Conservation (phyloP, 805 yeast genomes). For the Candida bentonensis region DNA sequence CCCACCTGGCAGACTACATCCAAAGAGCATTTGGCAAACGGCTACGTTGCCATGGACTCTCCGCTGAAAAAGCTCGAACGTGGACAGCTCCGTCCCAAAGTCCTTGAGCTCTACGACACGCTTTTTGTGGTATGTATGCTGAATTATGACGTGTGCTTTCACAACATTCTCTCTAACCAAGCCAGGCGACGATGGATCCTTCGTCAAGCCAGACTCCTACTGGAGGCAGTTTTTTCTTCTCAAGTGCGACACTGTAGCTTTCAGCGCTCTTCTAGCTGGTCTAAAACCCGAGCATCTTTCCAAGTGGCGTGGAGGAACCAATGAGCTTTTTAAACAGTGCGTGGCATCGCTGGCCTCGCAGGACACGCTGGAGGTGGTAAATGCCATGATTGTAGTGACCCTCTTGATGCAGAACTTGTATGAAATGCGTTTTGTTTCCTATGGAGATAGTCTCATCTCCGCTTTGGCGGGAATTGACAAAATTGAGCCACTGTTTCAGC, state of each 20-base stretch:
- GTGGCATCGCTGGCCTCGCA: constrained; percentile 2
- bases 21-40: too few species aligned
- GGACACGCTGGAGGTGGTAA: constrained; percentile 9
- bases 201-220: constrained; percentile 9
- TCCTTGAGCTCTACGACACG: constrained; percentile 19
- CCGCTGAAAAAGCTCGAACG: constrained; percentile 16
- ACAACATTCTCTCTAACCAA: constrained; percentile 16
- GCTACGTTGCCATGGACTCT: constrained; percentile 9
- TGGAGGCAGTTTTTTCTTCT: constrained; percentile 14
- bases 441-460: constrained; percentile 18
- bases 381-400: constrained; percentile 13
- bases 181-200: constrained; percentile 7
- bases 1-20: too few species aligned
- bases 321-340: constrained; percentile 5
- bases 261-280: constrained; percentile 10
- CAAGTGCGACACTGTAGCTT: constrained; percentile 10
- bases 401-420: constrained; percentile 17
- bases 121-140: constrained; percentile 16
- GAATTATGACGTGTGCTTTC: constrained; percentile 21
- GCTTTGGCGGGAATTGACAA: constrained; percentile 23
- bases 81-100: constrained; percentile 20
- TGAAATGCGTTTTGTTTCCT: constrained; percentile 15
- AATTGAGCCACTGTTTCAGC: constrained; percentile 18
- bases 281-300: constrained; percentile 7
- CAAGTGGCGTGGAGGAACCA: constrained; percentile 5